Conservation (phyloP, 169 alveolate species). For the Cryptosporidium canis region DNA sequence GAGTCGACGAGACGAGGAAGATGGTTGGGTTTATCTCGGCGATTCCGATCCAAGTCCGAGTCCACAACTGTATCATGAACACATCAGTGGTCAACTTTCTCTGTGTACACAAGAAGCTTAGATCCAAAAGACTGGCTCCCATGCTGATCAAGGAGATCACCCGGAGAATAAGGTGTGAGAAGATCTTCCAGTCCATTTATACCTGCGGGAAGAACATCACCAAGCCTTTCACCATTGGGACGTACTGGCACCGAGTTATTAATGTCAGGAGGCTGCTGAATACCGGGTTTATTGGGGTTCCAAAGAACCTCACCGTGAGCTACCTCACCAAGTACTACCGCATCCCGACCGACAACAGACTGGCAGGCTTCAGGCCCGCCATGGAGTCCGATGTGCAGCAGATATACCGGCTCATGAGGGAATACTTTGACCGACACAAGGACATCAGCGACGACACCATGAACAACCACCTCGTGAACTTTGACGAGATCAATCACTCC, state of each 20-base stretch:
- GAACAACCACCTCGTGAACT: constrained; percentile 73
- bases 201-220: constrained; percentile 97
- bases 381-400: constrained; percentile 65
- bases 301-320: constrained; percentile 88
- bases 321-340: constrained; percentile 87
- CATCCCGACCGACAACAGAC: constrained; percentile 80
- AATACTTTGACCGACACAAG: constrained; percentile 87
- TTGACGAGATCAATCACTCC: constrained; percentile 42
- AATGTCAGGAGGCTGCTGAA: constrained; percentile 82
- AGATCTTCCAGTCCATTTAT: constrained; percentile 95
- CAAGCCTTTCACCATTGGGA: constrained; percentile 92
- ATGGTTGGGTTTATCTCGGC: constrained; percentile 95
- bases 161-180: constrained; percentile 93
- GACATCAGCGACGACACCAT: constrained; percentile 76
- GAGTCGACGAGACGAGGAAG: constrained; percentile 81
- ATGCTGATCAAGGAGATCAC: constrained; percentile 96
- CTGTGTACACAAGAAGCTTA: constrained; percentile 96
- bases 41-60: constrained; percentile 89
- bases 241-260: constrained; percentile 84
- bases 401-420: constrained; percentile 88
- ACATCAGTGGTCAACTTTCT: constrained; percentile 97
- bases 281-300: constrained; percentile 84
- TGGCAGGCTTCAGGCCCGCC: constrained; percentile 76
- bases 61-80: constrained; percentile 80
- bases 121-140: constrained; percentile 92